Percentiles rank a stretch among this genome's conserved stretches.
Evolutionary conservation across 139 green algal genomes (phyloP).

Genomic region (Spirogloea muscicola): DNA sequence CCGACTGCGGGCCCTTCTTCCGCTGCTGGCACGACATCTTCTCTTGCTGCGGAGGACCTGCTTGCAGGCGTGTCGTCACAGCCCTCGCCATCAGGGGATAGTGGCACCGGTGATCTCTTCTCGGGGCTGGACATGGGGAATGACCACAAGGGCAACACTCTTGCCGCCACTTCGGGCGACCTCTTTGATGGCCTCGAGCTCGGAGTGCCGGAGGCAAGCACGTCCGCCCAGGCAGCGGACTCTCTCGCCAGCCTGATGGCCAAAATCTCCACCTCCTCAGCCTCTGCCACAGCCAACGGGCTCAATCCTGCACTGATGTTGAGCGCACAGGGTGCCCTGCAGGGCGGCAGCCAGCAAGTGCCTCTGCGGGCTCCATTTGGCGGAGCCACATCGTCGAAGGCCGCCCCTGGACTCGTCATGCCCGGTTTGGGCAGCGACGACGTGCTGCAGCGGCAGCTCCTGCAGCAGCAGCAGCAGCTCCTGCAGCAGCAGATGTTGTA

Average conservation of each 20-base stretch:
- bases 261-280: no score
- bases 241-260: no score
- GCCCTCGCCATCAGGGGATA: not conserved
- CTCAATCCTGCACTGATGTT: not conserved
- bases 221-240: no score
- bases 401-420: not conserved
- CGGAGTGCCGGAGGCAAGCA: no score
- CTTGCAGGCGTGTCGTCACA: not conserved
- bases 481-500: conserved; percentile 21
- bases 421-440: no score
- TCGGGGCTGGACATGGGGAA: not conserved
- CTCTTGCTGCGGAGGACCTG: not conserved
- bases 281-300: no score
- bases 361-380: not conserved
- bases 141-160: no score
- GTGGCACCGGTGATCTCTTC: not conserved
- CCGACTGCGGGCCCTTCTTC: not conserved
- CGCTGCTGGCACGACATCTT: not conserved
- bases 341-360: not conserved
- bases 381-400: not conserved
- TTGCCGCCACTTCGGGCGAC: no score
- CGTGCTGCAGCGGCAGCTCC: not conserved
- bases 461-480: not conserved
- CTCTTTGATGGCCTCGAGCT: no score
- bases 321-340: not conserved